Evolutionary conservation across 257 asterid genomes (phyloP), one percentile per base, ranked within the genome.

Genomic region (Lithospermum erythrorhizon): DNA sequence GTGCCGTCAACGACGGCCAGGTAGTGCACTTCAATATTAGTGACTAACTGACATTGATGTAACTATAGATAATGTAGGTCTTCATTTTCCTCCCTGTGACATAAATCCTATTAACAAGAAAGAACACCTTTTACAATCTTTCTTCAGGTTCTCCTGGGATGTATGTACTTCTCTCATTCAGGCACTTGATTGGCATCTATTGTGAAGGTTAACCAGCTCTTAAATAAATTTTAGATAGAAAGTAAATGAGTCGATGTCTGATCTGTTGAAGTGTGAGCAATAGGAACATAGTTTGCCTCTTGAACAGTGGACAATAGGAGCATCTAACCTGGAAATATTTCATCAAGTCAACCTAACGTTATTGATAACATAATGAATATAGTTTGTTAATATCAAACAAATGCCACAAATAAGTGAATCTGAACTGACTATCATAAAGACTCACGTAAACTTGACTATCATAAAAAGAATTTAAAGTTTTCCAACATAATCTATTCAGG

Each of bases 201-300:
- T 37, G 76, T 65, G 54, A 70, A 87, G 70, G 84, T 66, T 71
- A 87, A 73, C 75, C 96, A 91, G 70, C 78, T 79, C 75, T 71
- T 83, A 60, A 87, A 83, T 68, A 87, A 73, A 56, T 79, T 83
- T 65, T 78, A 91, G 61, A 87, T 86, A 55, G 93, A 83, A 65
- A 66, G 65, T 63, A 87, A 78, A 59, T 84, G 78, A 47, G 76
- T 68, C 51, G 81, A 61, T n/a, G 66, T 63, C 65, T 79, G 87
- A 62, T 77, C 65, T 61, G 70, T 79, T 47, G 76, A 68, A 45
- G 90, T 55, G 68, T 67, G 79, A 67, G 90, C 75, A 69, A 77
- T 65, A 21, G 94, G 91, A 69, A 70, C 73, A 67, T 79, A 68
- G 64, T 78, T 79, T 30, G 78, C 83, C 72, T 68, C 73, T 81